A percentile compares a stretch with the other conserved stretches of the same genome.
These are phyloP conservation scores for Corrigiola litoralis DNA, from an alignment of 179 eudicot genomes.

Conservation along the genomic window DNA sequence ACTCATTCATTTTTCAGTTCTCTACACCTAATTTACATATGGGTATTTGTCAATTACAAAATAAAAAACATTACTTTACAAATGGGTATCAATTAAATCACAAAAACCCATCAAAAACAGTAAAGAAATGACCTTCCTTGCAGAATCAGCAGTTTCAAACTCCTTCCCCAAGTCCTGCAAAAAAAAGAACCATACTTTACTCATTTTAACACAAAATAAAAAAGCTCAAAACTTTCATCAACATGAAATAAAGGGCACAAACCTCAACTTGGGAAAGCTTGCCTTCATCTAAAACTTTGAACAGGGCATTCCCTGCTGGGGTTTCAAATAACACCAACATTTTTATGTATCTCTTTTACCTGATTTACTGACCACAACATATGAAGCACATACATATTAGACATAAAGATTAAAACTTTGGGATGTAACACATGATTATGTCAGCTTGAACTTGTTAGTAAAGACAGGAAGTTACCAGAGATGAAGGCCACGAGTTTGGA, in stretches of 20 bases:
- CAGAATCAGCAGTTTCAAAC: constrained; percentile 58
- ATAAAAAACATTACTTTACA: too few species aligned
- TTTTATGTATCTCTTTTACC: too few species aligned
- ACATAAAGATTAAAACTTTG: too few species aligned
- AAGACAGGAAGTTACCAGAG: too few species aligned
- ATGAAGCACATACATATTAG: too few species aligned
- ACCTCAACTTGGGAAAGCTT: constrained; percentile 82
- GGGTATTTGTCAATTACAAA: too few species aligned
- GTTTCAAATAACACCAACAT: constrained; percentile 84
- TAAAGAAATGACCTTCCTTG: constrained; percentile 53
- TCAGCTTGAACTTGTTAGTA: too few species aligned
- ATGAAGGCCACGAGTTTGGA: too few species aligned
- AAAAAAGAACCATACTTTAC: not conserved
- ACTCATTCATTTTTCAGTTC: too few species aligned
- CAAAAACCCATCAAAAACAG: not conserved
- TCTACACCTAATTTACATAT: too few species aligned
- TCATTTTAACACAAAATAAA: not conserved
- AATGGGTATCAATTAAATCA: not conserved
- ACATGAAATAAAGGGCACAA: not conserved
- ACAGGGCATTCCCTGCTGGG: constrained; percentile 85
- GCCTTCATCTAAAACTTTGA: constrained; percentile 80
- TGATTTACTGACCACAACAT: too few species aligned
- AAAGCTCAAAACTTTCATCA: not conserved
- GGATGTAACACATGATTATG: too few species aligned
- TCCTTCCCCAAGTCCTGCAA: constrained; percentile 75